Evolutionary conservation across 2,329 filamentous ascomycete genomes (phyloP).

Genomic region (Colletotrichum plurivorum): DNA sequence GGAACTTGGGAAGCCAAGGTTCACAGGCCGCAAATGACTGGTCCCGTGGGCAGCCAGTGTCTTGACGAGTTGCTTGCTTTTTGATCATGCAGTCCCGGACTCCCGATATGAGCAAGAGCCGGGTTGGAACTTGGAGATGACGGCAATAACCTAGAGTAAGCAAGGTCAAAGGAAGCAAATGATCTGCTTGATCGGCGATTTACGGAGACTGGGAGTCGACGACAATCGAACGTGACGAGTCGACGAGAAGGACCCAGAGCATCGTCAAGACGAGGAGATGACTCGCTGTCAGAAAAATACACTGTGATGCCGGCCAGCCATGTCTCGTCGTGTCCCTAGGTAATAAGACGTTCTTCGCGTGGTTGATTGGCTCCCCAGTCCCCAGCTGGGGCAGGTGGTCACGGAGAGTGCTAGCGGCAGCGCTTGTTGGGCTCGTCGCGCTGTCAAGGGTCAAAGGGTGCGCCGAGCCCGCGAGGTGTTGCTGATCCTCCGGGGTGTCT

Average conservation of each 20-base stretch:
- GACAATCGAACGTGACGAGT: neutral
- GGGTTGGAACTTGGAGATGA: neutral
- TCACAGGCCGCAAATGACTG: neutral
- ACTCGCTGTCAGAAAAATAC: neutral
- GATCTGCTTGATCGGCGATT: conserved; percentile 34
- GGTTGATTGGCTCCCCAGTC: neutral
- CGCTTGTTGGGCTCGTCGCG: neutral
- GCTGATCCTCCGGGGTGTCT: neutral
- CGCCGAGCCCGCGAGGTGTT: neutral
- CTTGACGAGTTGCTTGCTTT: conserved; percentile 1
- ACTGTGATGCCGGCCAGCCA: too few species aligned
- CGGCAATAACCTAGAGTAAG: conserved; percentile 3
- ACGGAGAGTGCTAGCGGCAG: neutral
- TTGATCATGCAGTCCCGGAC: conserved; percentile 14
- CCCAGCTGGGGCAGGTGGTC: neutral
- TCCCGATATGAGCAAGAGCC: conserved; percentile 6
- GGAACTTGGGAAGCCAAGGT: neutral
- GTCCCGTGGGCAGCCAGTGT: conserved; percentile 8
- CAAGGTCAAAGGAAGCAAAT: conserved; percentile 3
- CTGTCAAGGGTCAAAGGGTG: neutral
- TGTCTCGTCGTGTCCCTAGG: too few species aligned
- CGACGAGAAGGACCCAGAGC: neutral
- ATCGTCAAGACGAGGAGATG: neutral
- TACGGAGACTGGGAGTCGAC: conserved; percentile 13
- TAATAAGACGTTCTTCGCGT: too few species aligned